Percentiles rank a stretch among this genome's conserved stretches.
These are phyloP conservation scores for Basipetospora chlamydospora DNA, from an alignment of 2,329 filamentous ascomycete genomes.

Conservation along the genomic window DNA sequence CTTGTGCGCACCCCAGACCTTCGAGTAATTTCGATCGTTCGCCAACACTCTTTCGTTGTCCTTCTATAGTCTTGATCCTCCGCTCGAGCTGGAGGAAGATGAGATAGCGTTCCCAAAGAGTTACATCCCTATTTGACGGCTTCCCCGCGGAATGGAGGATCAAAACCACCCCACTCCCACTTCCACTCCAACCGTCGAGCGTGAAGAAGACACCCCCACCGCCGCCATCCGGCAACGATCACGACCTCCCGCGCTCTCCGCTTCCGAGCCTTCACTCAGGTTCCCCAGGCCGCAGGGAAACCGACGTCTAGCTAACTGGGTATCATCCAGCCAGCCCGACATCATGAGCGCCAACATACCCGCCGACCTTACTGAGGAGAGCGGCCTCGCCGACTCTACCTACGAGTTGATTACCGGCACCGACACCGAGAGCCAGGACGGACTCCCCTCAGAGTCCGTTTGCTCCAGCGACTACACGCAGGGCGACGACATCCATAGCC, in stretches of 20 bases:
- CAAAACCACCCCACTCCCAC: constrained; percentile 4
- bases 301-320: constrained; percentile 41
- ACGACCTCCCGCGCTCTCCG: constrained; percentile 14
- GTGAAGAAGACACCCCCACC: constrained; percentile 1
- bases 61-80: too few species aligned
- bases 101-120: constrained; percentile 1
- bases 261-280: constrained; percentile 35
- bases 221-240: constrained; percentile 2
- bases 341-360: constrained; percentile 30
- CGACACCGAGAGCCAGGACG: constrained; percentile 39
- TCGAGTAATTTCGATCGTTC: too few species aligned
- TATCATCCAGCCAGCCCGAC: constrained; percentile 41
- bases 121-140: too few species aligned
- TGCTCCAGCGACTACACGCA: constrained; percentile 33
- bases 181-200: constrained; percentile 4
- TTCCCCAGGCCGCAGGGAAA: constrained; percentile 43
- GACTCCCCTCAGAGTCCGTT: constrained; percentile 32
- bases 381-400: constrained; percentile 38
- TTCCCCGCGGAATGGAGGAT: too few species aligned
- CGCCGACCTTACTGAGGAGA: constrained; percentile 26
- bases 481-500: constrained; percentile 36
- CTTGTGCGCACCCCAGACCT: too few species aligned
- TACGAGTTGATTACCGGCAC: constrained; percentile 41
- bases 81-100: constrained; percentile 3
- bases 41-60: too few species aligned